Evolutionary conservation across 148 eudicot species (phyloP), one percentile per base, ranked within the genome.

Genomic region (Persicaria tinctoria): DNA sequence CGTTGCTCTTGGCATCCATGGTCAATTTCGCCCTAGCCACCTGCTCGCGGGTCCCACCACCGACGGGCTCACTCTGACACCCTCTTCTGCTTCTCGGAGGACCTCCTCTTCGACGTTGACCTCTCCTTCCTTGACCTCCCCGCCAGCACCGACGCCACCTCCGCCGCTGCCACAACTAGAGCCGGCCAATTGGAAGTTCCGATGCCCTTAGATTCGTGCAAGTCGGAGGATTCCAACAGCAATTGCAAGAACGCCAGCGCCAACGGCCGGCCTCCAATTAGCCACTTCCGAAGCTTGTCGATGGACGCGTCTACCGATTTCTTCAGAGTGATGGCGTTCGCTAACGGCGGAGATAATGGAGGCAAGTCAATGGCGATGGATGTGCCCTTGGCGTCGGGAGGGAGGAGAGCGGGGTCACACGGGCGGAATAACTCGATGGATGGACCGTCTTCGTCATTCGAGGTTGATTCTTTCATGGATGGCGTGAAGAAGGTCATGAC

Each of bases 51-150:
- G 9, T 70, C 89, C 73, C 84, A 79, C 82, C 97, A 93, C 89
- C 85, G 97, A 13, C 81, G 97, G 12, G 87, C 98, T 73, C 97
- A 84, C 60, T 93, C 98, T 6, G 97, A 90, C 68, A 93, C 91
- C 51, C 76, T 88, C 72, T 93, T 87, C 89, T 84, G 89, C 2
- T 85, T 90, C 83, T 83, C 86, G 6, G 86, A 82, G 57, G 90
- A 87, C 64, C 71, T 82, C 69, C 80, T 86, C 68, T 75, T 87
- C 55, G 96, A 90, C 82, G 81, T 82, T 83, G 82, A 87, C 83
- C 76, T 87, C 77, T 72, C 88, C 12, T 12, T 76, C 7, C 79
- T 87, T 6, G 87, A 86, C 76, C 48, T 85, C 55, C 86, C 83
- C 17, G 46, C 74, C 49, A 23, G 74, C 76, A 48, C 69, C 23